Percentiles rank a stretch among this genome's conserved stretches.
Conservation (phyloP, 148 eudicot species). For the Bassia scoparia region DNA sequence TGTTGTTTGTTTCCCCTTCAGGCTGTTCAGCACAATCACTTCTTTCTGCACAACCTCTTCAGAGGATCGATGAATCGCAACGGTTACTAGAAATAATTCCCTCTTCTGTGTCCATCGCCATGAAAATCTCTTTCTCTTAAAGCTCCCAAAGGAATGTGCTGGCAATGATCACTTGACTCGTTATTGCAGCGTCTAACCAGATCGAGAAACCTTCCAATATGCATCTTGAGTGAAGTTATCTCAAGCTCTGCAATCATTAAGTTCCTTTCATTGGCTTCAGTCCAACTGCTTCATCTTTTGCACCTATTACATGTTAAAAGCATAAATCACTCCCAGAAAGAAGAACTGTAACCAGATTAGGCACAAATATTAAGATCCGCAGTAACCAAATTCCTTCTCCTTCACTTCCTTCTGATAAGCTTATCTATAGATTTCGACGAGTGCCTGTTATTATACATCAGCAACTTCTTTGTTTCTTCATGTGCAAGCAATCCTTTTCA, state of each 20-base stretch:
- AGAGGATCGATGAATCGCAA: constrained; percentile 33
- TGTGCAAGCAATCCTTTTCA: constrained; percentile 46
- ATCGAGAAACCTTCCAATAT: constrained; percentile 71
- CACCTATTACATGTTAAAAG: constrained; percentile 41
- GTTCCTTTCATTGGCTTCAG: constrained; percentile 66
- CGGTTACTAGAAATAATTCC: constrained; percentile 26
- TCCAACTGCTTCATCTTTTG: constrained; percentile 63
- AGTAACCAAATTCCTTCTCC: constrained; percentile 71
- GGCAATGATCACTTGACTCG: constrained; percentile 34
- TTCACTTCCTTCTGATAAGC: constrained; percentile 74
- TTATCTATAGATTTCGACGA: constrained; percentile 71
- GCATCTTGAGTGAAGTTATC: constrained; percentile 92
- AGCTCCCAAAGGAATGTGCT: constrained; percentile 37
- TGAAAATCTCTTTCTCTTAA: constrained; percentile 37
- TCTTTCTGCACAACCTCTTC: constrained; percentile 35
- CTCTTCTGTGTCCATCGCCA: constrained; percentile 46
- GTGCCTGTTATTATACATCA: constrained; percentile 64
- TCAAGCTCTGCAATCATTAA: constrained; percentile 87
- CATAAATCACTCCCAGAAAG: background rate
- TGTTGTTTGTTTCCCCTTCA: constrained; percentile 25
- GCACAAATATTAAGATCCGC: background rate
- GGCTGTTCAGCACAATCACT: constrained; percentile 32
- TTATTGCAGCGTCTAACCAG: constrained; percentile 34
- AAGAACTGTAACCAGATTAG: background rate
- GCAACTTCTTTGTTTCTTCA: constrained; percentile 66